Conservation (phyloP, 2,329 filamentous ascomycete species). For the Chaetomiaceae sp. region DNA sequence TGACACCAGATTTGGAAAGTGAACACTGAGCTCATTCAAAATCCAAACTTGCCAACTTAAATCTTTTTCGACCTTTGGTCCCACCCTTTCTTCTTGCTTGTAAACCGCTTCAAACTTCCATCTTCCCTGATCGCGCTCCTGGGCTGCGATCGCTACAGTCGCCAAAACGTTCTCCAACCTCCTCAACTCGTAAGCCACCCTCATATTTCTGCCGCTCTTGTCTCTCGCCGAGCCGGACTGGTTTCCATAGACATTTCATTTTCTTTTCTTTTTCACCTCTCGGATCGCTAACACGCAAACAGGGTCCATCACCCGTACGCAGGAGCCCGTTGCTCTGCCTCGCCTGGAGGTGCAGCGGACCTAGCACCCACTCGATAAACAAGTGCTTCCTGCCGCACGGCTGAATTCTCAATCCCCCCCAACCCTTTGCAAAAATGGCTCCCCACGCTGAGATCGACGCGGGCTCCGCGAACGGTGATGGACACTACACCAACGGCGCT, state of each 20-base stretch:
- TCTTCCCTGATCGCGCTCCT: constrained; percentile 47
- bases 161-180: constrained; percentile 99
- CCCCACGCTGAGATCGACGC: constrained; percentile 71
- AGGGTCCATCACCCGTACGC: constrained; percentile 95
- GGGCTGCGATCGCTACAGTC: constrained; percentile 57
- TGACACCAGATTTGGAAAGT: no score
- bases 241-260: no score
- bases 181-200: constrained; percentile 75
- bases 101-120: neutral
- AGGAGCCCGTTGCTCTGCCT: constrained; percentile 89
- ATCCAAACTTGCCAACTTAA: neutral
- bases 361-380: constrained; percentile 55
- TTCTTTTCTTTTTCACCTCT: neutral
- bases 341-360: constrained; percentile 77
- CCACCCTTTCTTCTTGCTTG: neutral
- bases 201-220: no score
- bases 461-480: constrained; percentile 58
- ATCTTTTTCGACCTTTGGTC: neutral
- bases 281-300: constrained; percentile 18
- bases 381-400: constrained; percentile 30
- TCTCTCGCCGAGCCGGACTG: neutral
- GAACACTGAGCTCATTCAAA: no score
- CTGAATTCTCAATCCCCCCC: constrained; percentile 16
- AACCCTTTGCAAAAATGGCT: constrained; percentile 60
- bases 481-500: constrained; percentile 41